phyloP scores from a whole-genome alignment of 306 rosid species.

The Quercus engelmannii region DNA sequence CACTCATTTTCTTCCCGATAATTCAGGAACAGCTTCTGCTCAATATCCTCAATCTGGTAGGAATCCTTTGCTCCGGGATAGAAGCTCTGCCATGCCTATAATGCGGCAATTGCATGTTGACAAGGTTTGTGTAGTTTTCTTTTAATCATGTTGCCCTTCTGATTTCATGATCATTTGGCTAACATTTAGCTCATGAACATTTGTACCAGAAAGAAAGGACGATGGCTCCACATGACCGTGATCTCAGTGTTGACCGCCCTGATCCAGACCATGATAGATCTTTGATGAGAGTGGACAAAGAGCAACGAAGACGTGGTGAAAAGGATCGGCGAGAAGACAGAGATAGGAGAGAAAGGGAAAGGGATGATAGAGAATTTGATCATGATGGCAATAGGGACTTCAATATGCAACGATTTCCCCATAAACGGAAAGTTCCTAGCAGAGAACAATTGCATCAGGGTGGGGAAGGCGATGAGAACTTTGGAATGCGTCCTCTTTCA shows the following conservation, averaged over 20 bases:
- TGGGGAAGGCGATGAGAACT: conserved; percentile 70
- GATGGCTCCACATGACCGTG: conserved; percentile 66
- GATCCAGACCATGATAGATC: conserved; percentile 73
- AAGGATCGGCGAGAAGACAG: conserved; percentile 81
- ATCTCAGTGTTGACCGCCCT: conserved; percentile 85
- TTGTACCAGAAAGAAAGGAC: conserved; percentile 69
- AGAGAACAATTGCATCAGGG: conserved; percentile 65
- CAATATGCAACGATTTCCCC: conserved; percentile 54
- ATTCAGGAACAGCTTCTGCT: conserved; percentile 58
- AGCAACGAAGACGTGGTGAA: conserved; percentile 75
- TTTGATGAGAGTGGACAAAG: conserved; percentile 68
- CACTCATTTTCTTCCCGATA: conserved; percentile 85
- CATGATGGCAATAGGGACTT: conserved; percentile 67
- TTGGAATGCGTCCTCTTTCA: conserved; percentile 61
- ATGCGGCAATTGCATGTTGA: conserved; percentile 65
- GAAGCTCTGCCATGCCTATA: conserved; percentile 75
- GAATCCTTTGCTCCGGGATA: conserved; percentile 65
- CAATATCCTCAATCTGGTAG: conserved; percentile 57
- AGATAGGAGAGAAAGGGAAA: conserved; percentile 71
- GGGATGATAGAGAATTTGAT: conserved; percentile 77
- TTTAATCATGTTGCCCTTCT: background rate
- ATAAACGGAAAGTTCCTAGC: conserved; percentile 58
- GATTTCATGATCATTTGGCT: conserved; percentile 28
- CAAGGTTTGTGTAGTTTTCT: conserved; percentile 51
- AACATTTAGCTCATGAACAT: conserved; percentile 26